Evolutionary conservation across 2,329 filamentous ascomycete species (phyloP), one percentile per base, ranked within the genome.

Genomic region (Colletotrichum aenigma): DNA sequence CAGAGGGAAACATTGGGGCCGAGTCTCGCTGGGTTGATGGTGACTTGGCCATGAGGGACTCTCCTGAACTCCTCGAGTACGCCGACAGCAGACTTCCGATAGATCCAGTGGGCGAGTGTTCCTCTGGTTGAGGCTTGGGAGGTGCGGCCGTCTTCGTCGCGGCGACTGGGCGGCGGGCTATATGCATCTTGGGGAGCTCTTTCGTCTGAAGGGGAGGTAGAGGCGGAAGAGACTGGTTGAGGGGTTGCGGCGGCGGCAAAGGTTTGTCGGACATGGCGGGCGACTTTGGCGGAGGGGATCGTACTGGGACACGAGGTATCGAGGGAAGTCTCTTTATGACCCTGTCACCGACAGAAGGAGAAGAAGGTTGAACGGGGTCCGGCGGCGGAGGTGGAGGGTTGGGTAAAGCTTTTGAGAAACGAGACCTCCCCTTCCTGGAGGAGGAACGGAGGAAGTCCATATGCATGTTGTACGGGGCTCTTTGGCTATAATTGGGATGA

Each of bases 321-420:
- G 79, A 68, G 21, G 78, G 76, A 15, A 80, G 74, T 55, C 75
- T 71, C 65, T 78, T 78, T 48, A 48, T 48, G 28, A 64, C 52
- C 8, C 65, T 64, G 56, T 72, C 36, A 56, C 43, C 48, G 56
- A 38, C 16, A 26, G 56, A 34, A 32, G 67, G 55, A 55, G 26
- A 28, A 26, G 74, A 71, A 64, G 28, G 32, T 67, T 60, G 55
- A 8, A 30, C 43, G 15, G 56, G 36, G 5, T 71, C 61, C 52
- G 66, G 36, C 64, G 69, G 48, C 55, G 71, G 24, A 69, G 86
- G 82, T 69, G 90, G 89, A 80, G 88, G 88, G 71, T 86, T 84
- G 38, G 90, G 90, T 77, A 92, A 84, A 38, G 89, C 89, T 83
- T 92, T 92, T 80, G 90, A 91, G 83, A 90, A 90, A 81, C 89